Evolutionary conservation across 2,329 filamentous ascomycete species (phyloP).

Genomic region (Venturia pyrina): DNA sequence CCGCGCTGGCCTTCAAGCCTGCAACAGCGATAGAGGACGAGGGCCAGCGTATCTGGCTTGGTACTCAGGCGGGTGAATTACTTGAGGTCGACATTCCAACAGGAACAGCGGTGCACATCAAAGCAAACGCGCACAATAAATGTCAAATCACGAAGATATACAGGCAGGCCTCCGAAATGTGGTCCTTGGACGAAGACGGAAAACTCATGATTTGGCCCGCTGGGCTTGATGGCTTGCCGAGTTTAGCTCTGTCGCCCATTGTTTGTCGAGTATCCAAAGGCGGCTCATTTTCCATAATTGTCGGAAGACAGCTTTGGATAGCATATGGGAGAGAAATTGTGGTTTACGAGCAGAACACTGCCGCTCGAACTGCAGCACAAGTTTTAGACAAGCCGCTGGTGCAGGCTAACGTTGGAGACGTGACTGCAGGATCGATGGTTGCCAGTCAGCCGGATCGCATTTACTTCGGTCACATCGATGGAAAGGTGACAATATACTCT

Average conservation of each 20-base stretch:
- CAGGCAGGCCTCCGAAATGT: slow-evolving; percentile 79
- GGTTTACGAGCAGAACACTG: slow-evolving; percentile 62
- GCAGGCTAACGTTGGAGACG: slow-evolving; percentile 67
- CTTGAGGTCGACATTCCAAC: slow-evolving; percentile 76
- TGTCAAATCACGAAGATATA: slow-evolving; percentile 77
- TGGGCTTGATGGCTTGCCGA: slow-evolving; percentile 65
- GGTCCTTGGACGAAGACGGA: slow-evolving; percentile 86
- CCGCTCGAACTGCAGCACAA: slow-evolving; percentile 47
- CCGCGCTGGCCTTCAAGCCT: slow-evolving; percentile 78
- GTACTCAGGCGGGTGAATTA: slow-evolving; percentile 78
- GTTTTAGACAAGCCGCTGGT: slow-evolving; percentile 61
- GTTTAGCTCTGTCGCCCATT: slow-evolving; percentile 61
- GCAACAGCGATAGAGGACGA: slow-evolving; percentile 68
- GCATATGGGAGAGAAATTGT: slow-evolving; percentile 79
- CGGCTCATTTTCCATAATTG: slow-evolving; percentile 80
- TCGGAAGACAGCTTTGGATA: slow-evolving; percentile 80
- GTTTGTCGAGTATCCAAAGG: slow-evolving; percentile 69
- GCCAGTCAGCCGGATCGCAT: slow-evolving; percentile 67
- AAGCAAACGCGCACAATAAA: slow-evolving; percentile 63
- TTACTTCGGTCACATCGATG: slow-evolving; percentile 86
- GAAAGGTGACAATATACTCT: slow-evolving; percentile 91
- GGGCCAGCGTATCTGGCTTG: slow-evolving; percentile 76
- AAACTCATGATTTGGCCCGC: slow-evolving; percentile 81
- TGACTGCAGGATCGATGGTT: slow-evolving; percentile 72
- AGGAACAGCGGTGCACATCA: slow-evolving; percentile 59